phyloP scores from a whole-genome alignment of 2,329 filamentous ascomycete species.

The Drechslerella dactyloides region DNA sequence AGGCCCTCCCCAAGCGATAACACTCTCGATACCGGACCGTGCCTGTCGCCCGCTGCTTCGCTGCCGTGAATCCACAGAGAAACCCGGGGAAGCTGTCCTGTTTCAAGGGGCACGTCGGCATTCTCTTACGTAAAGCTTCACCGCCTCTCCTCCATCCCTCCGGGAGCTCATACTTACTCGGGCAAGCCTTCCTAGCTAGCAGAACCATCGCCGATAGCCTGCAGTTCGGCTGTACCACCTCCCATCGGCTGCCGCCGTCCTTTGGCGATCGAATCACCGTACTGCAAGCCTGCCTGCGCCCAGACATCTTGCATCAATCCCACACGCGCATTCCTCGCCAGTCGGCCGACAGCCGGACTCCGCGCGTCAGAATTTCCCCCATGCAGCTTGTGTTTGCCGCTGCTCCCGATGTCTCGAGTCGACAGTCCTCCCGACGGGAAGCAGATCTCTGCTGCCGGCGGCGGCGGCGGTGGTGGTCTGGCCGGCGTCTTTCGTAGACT shows the following conservation, averaged over 20 bases:
- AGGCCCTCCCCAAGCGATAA: slow-evolving; percentile 35
- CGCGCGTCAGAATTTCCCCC: slow-evolving; percentile 9
- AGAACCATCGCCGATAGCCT: background rate
- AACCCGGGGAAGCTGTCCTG: slow-evolving; percentile 23
- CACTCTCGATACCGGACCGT: background rate
- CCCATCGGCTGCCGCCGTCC: slow-evolving; percentile 1
- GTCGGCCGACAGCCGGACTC: slow-evolving; percentile 31
- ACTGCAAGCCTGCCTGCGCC: background rate
- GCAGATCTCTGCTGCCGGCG: slow-evolving; percentile 19
- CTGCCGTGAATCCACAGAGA: slow-evolving; percentile 16
- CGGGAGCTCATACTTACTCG: slow-evolving; percentile 6
- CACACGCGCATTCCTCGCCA: slow-evolving; percentile 2
- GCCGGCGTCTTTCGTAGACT: slow-evolving; percentile 45
- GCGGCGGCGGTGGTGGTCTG: slow-evolving; percentile 17
- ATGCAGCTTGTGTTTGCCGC: slow-evolving; percentile 25
- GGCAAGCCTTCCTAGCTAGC: background rate
- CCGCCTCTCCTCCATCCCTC: slow-evolving; percentile 11
- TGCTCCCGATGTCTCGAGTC: slow-evolving; percentile 47
- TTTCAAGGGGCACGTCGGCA: slow-evolving; percentile 21
- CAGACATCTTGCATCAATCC: background rate
- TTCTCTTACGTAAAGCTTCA: slow-evolving; percentile 51
- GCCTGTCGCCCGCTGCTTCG: slow-evolving; percentile 1
- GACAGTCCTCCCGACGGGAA: slow-evolving; percentile 42
- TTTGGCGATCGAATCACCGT: background rate
- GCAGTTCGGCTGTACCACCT: slow-evolving; percentile 5